Conservation (phyloP, 495 filamentous ascomycete genomes). For the Annulohypoxylon moriforme region DNA sequence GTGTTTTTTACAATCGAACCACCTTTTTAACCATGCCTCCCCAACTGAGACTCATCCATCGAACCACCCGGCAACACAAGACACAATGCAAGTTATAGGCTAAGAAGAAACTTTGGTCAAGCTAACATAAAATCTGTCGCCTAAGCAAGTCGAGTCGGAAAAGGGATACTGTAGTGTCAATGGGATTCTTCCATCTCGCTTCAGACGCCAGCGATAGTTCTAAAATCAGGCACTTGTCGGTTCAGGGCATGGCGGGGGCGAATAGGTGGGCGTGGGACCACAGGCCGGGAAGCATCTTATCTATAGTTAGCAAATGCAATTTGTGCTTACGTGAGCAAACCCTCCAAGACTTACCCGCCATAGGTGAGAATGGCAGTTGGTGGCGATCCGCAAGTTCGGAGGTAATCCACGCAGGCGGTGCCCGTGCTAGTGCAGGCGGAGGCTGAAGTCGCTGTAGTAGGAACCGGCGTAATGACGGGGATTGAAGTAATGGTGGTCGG, state of each 20-base stretch:
- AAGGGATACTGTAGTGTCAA: background rate
- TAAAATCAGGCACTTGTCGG: background rate
- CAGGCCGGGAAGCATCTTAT: slow-evolving; percentile 43
- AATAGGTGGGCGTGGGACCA: slow-evolving; percentile 39
- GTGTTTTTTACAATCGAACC: slow-evolving; percentile 5
- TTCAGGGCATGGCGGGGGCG: slow-evolving; percentile 40
- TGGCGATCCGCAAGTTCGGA: slow-evolving; percentile 43
- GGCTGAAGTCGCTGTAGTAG: slow-evolving; percentile 1
- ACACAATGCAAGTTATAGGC: background rate
- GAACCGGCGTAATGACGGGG: background rate
- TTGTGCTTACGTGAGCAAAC: background rate
- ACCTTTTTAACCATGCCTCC: background rate
- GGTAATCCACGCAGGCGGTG: slow-evolving; percentile 38
- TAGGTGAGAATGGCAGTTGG: slow-evolving; percentile 44
- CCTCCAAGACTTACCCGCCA: slow-evolving; percentile 38
- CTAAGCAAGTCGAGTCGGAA: background rate
- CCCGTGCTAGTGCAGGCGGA: slow-evolving; percentile 40
- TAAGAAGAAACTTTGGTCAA: too few relatives aligned
- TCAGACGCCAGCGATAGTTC: background rate
- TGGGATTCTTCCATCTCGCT: background rate
- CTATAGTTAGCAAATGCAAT: slow-evolving; percentile 5
- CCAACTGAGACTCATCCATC: background rate
- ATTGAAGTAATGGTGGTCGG: background rate
- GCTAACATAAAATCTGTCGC: background rate
- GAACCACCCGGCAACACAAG: background rate